These are phyloP conservation scores for Cercospora sojina DNA, from an alignment of 2,329 filamentous ascomycete species.

Conservation along the genomic window DNA sequence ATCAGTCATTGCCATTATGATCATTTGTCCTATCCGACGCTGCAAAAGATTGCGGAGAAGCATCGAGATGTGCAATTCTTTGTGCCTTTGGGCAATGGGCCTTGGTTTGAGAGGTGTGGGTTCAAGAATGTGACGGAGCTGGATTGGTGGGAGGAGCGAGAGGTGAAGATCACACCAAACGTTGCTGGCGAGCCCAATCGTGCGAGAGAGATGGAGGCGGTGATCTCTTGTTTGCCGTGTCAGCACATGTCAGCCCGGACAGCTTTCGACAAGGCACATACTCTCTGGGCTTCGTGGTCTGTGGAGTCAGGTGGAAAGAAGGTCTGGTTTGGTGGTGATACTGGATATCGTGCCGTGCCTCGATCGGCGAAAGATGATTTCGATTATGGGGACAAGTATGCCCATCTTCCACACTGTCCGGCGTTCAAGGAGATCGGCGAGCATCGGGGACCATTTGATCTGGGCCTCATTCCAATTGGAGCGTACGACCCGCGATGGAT, in stretches of 20 bases:
- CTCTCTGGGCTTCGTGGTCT: constrained; percentile 87
- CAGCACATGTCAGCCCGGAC: constrained; percentile 76
- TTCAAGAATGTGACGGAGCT: constrained; percentile 79
- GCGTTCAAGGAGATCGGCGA: constrained; percentile 82
- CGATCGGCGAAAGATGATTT: constrained; percentile 61
- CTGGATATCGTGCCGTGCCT: constrained; percentile 80
- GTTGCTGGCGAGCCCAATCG: background rate
- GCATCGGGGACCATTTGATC: constrained; percentile 79
- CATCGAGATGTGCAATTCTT: constrained; percentile 85
- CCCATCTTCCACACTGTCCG: constrained; percentile 68
- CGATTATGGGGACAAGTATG: constrained; percentile 67
- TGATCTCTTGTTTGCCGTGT: constrained; percentile 74
- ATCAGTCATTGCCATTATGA: constrained; percentile 92
- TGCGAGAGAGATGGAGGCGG: constrained; percentile 58
- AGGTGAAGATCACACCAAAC: constrained; percentile 61
- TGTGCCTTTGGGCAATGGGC: constrained; percentile 76
- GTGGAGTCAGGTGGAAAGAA: constrained; percentile 70
- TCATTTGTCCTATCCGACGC: constrained; percentile 75
- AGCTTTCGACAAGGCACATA: constrained; percentile 67
- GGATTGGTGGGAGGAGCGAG: constrained; percentile 90
- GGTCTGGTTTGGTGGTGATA: constrained; percentile 86
- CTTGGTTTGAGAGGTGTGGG: constrained; percentile 73
- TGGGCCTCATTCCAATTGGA: constrained; percentile 90
- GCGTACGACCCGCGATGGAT: constrained; percentile 74
- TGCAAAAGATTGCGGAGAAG: constrained; percentile 66